Percentiles rank a stretch among this genome's conserved stretches.
phyloP scores from a whole-genome alignment of 2,329 filamentous ascomycete species.

The Alternaria burnsii region DNA sequence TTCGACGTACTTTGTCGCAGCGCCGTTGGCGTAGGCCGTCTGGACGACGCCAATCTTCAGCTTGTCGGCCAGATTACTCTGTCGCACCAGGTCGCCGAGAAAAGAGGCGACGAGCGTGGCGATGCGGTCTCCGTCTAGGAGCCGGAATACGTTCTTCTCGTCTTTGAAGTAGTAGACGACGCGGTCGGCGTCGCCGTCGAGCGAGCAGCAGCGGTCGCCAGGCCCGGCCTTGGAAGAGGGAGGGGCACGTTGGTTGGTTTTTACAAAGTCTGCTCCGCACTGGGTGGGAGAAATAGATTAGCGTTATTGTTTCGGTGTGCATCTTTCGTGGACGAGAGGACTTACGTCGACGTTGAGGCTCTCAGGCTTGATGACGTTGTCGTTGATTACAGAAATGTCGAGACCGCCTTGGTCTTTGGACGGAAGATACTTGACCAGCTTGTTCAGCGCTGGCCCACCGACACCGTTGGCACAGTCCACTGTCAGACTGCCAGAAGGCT shows the following conservation, averaged over 20 bases:
- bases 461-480: constrained; percentile 98
- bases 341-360: constrained; percentile 85
- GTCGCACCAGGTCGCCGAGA: constrained; percentile 83
- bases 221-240: constrained; percentile 79
- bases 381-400: constrained; percentile 88
- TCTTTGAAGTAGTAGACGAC: constrained; percentile 95
- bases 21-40: constrained; percentile 96
- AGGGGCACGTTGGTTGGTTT: constrained; percentile 93
- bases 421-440: constrained; percentile 85
- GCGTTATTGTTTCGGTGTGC: too few species aligned
- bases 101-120: constrained; percentile 93
- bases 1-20: constrained; percentile 90
- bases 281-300: constrained; percentile 46
- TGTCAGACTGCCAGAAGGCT: constrained; percentile 73
- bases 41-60: constrained; percentile 94
- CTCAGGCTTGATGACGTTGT: constrained; percentile 90
- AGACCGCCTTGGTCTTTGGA: constrained; percentile 68
- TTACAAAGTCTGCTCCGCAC: constrained; percentile 96
- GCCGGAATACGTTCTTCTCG: constrained; percentile 81
- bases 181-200: constrained; percentile 95
- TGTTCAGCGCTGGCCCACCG: constrained; percentile 86
- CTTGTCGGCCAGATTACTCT: constrained; percentile 73
- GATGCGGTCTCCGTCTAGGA: constrained; percentile 96
- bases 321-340: background rate
- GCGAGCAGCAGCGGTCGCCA: constrained; percentile 83